These are phyloP conservation scores for Phytophthora quininea DNA, from an alignment of 352 stramenopile species.

Conservation along the genomic window DNA sequence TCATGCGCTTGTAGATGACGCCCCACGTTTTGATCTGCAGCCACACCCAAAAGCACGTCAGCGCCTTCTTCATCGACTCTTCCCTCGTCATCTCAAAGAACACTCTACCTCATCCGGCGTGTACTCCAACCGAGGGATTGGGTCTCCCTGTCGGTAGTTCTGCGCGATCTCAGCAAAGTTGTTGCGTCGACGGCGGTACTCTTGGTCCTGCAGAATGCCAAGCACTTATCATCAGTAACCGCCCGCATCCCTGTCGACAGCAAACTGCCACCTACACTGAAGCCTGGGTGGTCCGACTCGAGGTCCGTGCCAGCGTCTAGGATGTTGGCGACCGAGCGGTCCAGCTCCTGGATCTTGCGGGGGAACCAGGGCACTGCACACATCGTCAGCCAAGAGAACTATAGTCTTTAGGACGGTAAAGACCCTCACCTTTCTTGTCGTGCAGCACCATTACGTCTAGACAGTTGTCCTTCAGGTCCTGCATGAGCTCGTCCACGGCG, in stretches of 20 bases:
- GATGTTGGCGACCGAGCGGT: slow-evolving; percentile 82
- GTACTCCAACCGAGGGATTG: slow-evolving; percentile 95
- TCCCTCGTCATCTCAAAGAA: too few relatives aligned
- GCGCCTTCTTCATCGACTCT: too few relatives aligned
- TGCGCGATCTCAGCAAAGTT: slow-evolving; percentile 90
- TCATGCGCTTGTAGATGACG: slow-evolving; percentile 94
- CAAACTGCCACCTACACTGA: slow-evolving; percentile 61
- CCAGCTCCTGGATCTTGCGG: slow-evolving; percentile 83
- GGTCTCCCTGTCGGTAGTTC: slow-evolving; percentile 90
- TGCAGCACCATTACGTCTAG: slow-evolving; percentile 92
- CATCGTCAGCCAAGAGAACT: not conserved
- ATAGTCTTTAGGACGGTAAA: too few relatives aligned
- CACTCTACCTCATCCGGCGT: slow-evolving; percentile 90
- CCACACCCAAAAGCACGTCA: not conserved
- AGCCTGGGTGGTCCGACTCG: slow-evolving; percentile 95
- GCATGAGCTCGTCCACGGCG: slow-evolving; percentile 86
- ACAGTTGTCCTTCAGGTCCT: slow-evolving; percentile 85
- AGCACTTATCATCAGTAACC: not conserved
- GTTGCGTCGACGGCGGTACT: slow-evolving; percentile 91
- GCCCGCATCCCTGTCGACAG: not conserved
- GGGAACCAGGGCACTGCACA: slow-evolving; percentile 82
- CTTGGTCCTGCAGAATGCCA: slow-evolving; percentile 58
- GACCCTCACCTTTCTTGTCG: slow-evolving; percentile 89
- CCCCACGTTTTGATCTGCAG: slow-evolving; percentile 86
- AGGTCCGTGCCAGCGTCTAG: slow-evolving; percentile 95